Percentiles rank a stretch among this genome's conserved stretches.
These are phyloP conservation scores for Thuja plicata DNA, from an alignment of 83 land plant genomes.

Conservation along the genomic window DNA sequence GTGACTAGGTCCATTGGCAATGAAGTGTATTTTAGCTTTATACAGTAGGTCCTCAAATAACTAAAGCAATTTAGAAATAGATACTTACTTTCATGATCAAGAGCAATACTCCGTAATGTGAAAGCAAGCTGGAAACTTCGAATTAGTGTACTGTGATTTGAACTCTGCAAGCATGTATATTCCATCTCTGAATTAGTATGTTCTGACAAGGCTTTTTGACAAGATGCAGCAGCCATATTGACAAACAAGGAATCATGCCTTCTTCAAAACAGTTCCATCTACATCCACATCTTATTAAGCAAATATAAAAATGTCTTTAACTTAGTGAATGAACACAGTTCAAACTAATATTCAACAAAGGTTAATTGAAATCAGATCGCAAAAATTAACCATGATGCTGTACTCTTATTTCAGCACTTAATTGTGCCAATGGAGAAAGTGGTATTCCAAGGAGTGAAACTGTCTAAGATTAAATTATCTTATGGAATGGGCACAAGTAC, in stretches of 20 bases:
- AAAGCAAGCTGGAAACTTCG: conserved; percentile 76
- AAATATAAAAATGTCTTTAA: neutral
- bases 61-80: neutral
- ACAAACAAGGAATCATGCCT: neutral
- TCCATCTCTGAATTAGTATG: neutral
- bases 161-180: conserved; percentile 35
- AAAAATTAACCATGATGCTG: neutral
- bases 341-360: neutral
- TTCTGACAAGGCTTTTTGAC: neutral
- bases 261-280: neutral
- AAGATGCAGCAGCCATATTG: conserved; percentile 4
- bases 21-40: neutral
- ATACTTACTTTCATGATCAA: conserved; percentile 42
- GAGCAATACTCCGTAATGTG: conserved; percentile 49
- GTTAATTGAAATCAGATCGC: neutral
- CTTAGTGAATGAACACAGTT: neutral
- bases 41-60: neutral
- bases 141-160: conserved; percentile 45
- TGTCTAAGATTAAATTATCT: neutral
- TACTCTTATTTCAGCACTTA: neutral
- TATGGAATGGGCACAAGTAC: neutral
- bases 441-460: neutral
- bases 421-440: neutral
- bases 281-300: neutral
- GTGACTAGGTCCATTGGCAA: neutral